Percentiles rank a stretch among this genome's conserved stretches.
phyloP scores from a whole-genome alignment of 2,329 filamentous ascomycete species.

The Epichloe hybrida region DNA sequence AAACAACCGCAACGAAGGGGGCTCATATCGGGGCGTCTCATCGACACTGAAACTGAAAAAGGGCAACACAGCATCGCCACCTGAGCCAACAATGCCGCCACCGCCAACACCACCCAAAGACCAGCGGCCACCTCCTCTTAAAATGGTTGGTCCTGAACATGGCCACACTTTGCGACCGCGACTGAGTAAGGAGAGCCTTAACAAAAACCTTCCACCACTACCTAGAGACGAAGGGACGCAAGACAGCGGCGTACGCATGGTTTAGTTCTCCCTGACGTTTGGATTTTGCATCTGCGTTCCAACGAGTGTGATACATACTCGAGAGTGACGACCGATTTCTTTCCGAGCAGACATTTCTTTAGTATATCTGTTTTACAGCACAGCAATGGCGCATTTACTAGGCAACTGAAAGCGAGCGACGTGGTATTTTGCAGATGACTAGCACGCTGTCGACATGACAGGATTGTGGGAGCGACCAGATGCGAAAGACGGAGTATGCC shows the following conservation, averaged over 20 bases:
- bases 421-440: conserved; percentile 4
- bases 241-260: conserved; percentile 17
- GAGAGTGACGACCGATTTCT: background rate
- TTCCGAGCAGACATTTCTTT: background rate
- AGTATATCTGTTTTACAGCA: conserved; percentile 3
- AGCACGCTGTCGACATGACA: background rate
- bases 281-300: conserved; percentile 10
- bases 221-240: conserved; percentile 24
- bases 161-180: conserved; percentile 28
- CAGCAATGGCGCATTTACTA: conserved; percentile 1
- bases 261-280: conserved; percentile 16
- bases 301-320: background rate
- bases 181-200: conserved; percentile 42
- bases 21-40: conserved; percentile 20
- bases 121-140: conserved; percentile 3
- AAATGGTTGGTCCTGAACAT: conserved; percentile 31
- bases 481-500: background rate
- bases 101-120: conserved; percentile 23
- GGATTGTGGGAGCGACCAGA: background rate
- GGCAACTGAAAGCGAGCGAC: conserved; percentile 3
- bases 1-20: conserved; percentile 38
- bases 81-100: conserved; percentile 31
- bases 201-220: conserved; percentile 46
- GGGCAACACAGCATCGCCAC: conserved; percentile 18
- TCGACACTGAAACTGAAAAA: conserved; percentile 17